Base-by-base conservation (phyloP, 495 filamentous ascomycete genomes). In the Glonium stellatum region DNA sequence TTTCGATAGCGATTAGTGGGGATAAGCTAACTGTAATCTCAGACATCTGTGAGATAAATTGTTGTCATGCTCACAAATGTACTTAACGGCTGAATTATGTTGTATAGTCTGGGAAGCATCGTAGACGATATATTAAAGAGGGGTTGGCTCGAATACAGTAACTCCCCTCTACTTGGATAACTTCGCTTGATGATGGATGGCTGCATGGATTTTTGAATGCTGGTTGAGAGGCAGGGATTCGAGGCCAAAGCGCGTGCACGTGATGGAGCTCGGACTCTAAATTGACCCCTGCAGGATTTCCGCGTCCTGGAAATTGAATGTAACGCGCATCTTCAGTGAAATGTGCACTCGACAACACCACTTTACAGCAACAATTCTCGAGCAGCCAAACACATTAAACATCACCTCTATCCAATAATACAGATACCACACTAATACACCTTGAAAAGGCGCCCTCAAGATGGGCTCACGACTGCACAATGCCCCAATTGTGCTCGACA, bases 401-500 rank as follows among this genome's bases (percentile, higher is more conserved):
- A 3, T 31, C 15, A 51, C 48, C 48, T 51, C 15, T 44, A 44
- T 18, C 18, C 4, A 3, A 11, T 18, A 44, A 4, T 18, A 44
- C 39, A 18, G 13, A 13, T 44, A 15, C 10, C 39, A 13, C 11
- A 51, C 25, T n/a, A n/a, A 10, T 18, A 57, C 35, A 42, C 19
- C 47, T n/a, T 36, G 19, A 9, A 19, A 56, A 23, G 37, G 31
- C 21, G 47, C 54, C 60, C 55, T 23, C 65, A 54, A 52, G 22
- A 69, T 70, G 66, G 65, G 60, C 55, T 66, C 66, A 12, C 63
- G 64, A 35, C 85, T 96, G 55, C 92, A 92, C 78, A 97, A 97
- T 77, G 92, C 90, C 63, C 91, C 93, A 53, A 95, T 99, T 68
- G 95, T 99, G 67, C 87, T 99, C 66, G 95, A 97, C 84, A 99